These are phyloP conservation scores for Hortiboletus flavorubellus DNA, from an alignment of 768 basidiomycete genomes.

Conservation along the genomic window DNA sequence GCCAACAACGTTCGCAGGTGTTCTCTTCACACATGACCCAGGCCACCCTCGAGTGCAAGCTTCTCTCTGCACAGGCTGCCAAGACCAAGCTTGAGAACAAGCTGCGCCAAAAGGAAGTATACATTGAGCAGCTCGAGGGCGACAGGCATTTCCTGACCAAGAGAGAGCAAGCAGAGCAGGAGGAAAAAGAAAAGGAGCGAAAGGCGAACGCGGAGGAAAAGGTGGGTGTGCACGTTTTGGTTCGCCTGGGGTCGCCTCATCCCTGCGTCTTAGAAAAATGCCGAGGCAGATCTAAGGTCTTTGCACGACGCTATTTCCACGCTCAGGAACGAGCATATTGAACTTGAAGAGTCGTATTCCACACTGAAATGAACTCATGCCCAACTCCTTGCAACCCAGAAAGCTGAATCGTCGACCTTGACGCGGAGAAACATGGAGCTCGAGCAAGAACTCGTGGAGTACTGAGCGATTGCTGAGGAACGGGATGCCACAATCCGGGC, in stretches of 20 bases:
- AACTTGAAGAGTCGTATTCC: conserved; percentile 56
- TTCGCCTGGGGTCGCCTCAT: neutral
- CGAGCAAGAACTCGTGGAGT: conserved; percentile 45
- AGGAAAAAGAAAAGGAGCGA: conserved; percentile 61
- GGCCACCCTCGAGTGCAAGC: conserved; percentile 64
- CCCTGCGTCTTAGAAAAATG: conserved; percentile 36
- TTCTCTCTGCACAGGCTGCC: conserved; percentile 56
- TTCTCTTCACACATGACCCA: conserved; percentile 61
- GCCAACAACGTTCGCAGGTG: conserved; percentile 60
- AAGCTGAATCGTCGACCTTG: conserved; percentile 48
- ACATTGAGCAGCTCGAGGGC: conserved; percentile 63
- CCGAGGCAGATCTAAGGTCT: conserved; percentile 49
- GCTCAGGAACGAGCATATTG: conserved; percentile 56
- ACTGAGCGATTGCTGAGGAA: conserved; percentile 40
- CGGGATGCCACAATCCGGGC: conserved; percentile 39
- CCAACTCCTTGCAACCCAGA: conserved; percentile 49
- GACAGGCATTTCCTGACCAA: conserved; percentile 70
- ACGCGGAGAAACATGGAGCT: conserved; percentile 45
- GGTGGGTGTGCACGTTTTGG: conserved; percentile 38
- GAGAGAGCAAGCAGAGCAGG: conserved; percentile 62
- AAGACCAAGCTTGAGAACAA: conserved; percentile 66
- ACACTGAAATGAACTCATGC: conserved; percentile 44
- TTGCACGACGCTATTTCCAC: conserved; percentile 47
- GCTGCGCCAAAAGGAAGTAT: conserved; percentile 59
- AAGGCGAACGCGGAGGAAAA: conserved; percentile 52